A percentile compares a stretch with the other conserved stretches of the same genome.
These are phyloP conservation scores for Naganishia vaughanmartiniae DNA, from an alignment of 768 basidiomycete species.

Conservation along the genomic window DNA sequence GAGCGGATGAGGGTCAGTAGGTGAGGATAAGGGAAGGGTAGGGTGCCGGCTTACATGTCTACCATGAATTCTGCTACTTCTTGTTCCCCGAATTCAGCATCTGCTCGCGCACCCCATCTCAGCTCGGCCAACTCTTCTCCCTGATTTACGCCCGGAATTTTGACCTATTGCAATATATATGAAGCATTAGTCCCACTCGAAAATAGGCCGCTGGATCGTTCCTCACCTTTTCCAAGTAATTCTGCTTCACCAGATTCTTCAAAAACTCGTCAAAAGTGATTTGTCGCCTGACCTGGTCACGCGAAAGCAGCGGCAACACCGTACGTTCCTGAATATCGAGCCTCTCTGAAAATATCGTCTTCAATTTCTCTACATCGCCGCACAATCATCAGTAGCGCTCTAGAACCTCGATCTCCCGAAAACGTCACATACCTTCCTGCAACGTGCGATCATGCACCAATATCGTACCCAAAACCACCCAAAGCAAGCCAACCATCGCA, in stretches of 20 bases:
- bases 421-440: constrained; percentile 64
- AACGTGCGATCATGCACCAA: constrained; percentile 75
- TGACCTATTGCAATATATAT: constrained; percentile 22
- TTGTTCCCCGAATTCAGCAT: constrained; percentile 77
- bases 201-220: neutral
- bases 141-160: constrained; percentile 38
- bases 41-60: constrained; percentile 52
- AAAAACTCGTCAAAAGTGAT: constrained; percentile 69
- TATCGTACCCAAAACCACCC: constrained; percentile 76
- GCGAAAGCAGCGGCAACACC: constrained; percentile 58
- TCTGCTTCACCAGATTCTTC: constrained; percentile 63
- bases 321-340: constrained; percentile 62
- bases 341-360: constrained; percentile 62
- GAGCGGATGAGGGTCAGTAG: neutral
- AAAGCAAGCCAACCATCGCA: constrained; percentile 66
- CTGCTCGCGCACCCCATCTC: constrained; percentile 80
- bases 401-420: neutral
- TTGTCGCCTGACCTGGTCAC: constrained; percentile 57
- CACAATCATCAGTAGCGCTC: constrained; percentile 1
- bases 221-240: constrained; percentile 69
- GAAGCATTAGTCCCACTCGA: neutral
- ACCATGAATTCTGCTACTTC: constrained; percentile 72
- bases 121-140: constrained; percentile 63
- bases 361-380: constrained; percentile 53
- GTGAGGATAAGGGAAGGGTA: neutral